Conservation (phyloP, 768 basidiomycete genomes). For the Candolleomyces efflorescens region DNA sequence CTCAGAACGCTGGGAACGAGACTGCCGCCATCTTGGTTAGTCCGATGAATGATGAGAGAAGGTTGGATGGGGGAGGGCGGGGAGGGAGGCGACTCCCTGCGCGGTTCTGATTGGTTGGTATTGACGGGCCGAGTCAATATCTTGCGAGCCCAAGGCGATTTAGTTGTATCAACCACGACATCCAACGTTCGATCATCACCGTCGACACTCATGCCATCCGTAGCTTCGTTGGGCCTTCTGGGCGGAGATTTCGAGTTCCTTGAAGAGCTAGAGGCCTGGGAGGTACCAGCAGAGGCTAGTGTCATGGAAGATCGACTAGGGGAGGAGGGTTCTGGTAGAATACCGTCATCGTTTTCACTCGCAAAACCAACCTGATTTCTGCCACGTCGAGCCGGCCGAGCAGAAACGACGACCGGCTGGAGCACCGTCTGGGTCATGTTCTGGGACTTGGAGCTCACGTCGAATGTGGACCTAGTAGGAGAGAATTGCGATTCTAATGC, state of each 20-base stretch:
- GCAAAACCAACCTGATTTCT: not conserved
- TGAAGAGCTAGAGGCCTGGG: too few relatives aligned
- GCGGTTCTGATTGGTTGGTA: not conserved
- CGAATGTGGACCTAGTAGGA: conserved; percentile 68
- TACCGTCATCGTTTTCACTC: not conserved
- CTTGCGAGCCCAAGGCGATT: not conserved
- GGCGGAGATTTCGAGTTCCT: too few relatives aligned
- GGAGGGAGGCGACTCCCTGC: too few relatives aligned
- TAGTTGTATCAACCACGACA: not conserved
- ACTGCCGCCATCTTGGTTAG: too few relatives aligned
- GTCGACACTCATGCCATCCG: too few relatives aligned
- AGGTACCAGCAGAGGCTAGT: too few relatives aligned
- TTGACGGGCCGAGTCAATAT: not conserved
- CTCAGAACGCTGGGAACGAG: too few relatives aligned
- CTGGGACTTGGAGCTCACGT: conserved; percentile 30
- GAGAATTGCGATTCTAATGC: conserved; percentile 68
- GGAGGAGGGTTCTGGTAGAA: too few relatives aligned
- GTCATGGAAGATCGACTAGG: too few relatives aligned
- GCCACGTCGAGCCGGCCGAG: not conserved
- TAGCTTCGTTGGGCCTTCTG: too few relatives aligned
- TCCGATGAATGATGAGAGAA: too few relatives aligned
- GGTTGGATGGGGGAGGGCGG: too few relatives aligned
- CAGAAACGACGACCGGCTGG: not conserved
- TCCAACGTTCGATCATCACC: not conserved
- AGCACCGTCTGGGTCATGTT: conserved; percentile 2